A percentile compares a stretch with the other conserved stretches of the same genome.
These are phyloP conservation scores for Alternaria novae-zelandiae DNA, from an alignment of 2,329 filamentous ascomycete genomes.

Conservation along the genomic window DNA sequence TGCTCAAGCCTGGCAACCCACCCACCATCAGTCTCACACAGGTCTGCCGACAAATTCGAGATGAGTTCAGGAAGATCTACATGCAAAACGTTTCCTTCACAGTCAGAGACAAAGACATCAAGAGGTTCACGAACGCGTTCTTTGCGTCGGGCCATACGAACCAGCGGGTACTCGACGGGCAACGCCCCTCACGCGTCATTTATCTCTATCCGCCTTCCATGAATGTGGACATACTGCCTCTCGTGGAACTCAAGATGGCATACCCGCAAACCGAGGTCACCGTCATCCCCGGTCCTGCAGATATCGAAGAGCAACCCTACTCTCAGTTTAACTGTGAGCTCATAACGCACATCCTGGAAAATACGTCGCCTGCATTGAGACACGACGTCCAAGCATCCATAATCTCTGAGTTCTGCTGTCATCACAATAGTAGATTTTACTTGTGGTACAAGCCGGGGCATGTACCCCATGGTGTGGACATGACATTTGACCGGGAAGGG, in stretches of 20 bases:
- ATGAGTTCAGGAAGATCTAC: neutral
- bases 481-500: neutral
- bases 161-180: neutral
- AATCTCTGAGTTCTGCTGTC: neutral
- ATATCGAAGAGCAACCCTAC: neutral
- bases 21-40: neutral
- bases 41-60: neutral
- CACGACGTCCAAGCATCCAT: neutral
- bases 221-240: neutral
- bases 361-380: neutral
- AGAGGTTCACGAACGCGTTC: neutral
- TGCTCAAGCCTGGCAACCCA: neutral
- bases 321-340: neutral
- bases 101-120: neutral
- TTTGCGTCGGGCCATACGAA: neutral
- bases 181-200: neutral
- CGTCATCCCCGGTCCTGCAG: neutral
- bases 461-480: neutral
- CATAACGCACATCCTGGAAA: neutral
- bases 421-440: accelerated
- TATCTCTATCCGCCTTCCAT: neutral
- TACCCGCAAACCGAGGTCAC: neutral
- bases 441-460: neutral
- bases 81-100: neutral
- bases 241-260: neutral